Conservation (phyloP, 2,329 filamentous ascomycete species). For the Phoma sp. region DNA sequence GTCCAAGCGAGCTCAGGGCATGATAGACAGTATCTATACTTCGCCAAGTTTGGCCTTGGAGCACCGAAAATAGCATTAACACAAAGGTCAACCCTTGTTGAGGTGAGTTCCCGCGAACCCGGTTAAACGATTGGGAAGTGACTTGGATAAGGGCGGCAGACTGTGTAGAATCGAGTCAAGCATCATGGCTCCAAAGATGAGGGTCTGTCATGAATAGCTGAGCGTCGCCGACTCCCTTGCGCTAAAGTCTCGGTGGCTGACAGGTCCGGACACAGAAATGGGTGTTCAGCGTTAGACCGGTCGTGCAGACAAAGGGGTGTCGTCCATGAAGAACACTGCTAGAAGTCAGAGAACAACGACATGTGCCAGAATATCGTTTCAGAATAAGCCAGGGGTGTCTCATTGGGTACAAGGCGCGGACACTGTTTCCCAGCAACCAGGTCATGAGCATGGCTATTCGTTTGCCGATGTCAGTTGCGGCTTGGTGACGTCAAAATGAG, state of each 20-base stretch:
- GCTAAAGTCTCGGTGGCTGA: constrained; percentile 9
- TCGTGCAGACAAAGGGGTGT: constrained; percentile 9
- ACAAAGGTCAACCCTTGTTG: background rate
- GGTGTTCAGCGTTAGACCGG: constrained; percentile 1
- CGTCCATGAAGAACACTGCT: background rate
- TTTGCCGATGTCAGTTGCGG: background rate
- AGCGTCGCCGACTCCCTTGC: constrained; percentile 12
- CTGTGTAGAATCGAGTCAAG: background rate
- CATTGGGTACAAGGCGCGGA: background rate
- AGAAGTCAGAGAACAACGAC: constrained; percentile 2
- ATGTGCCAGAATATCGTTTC: background rate
- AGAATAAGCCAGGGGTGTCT: background rate
- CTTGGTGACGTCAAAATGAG: constrained; percentile 10
- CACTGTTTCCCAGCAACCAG: constrained; percentile 4
- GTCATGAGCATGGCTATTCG: background rate
- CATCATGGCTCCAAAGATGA: background rate
- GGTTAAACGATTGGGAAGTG: background rate
- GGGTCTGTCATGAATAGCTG: background rate
- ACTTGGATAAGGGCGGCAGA: background rate
- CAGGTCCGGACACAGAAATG: background rate
- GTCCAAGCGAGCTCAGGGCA: constrained; percentile 8
- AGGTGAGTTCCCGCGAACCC: background rate
- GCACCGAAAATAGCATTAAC: constrained; percentile 2
- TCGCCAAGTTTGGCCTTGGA: background rate
- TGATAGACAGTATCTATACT: background rate